Conservation (phyloP, 2,329 filamentous ascomycete species). For the Domatiomyces catenatus region DNA sequence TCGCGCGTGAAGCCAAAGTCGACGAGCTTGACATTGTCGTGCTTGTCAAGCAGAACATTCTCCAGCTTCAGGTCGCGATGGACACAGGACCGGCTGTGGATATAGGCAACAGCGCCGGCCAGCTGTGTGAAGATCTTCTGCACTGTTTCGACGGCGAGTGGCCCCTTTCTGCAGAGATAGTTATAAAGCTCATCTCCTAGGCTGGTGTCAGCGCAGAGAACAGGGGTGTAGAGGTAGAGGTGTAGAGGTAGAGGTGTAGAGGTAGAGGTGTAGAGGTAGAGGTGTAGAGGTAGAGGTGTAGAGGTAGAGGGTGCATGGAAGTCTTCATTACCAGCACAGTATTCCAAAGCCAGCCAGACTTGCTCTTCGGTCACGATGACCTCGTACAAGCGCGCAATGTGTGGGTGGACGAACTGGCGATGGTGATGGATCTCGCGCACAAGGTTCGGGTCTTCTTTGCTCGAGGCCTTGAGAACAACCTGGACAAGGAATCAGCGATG, state of each 20-base stretch:
- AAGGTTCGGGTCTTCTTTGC: slow-evolving; percentile 88
- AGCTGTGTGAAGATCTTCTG: slow-evolving; percentile 94
- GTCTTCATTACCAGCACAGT: slow-evolving; percentile 59
- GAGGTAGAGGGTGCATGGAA: slow-evolving; percentile 5
- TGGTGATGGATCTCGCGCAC: slow-evolving; percentile 97
- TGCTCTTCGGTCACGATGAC: slow-evolving; percentile 90
- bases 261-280: too few relatives aligned
- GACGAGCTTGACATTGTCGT: slow-evolving; percentile 93
- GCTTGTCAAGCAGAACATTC: slow-evolving; percentile 87
- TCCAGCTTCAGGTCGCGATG: slow-evolving; percentile 95
- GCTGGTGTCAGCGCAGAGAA: slow-evolving; percentile 18
- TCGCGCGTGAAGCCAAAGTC: slow-evolving; percentile 97
- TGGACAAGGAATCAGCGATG: slow-evolving; percentile 24
- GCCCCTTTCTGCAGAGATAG: slow-evolving; percentile 75
- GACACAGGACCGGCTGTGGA: slow-evolving; percentile 87
- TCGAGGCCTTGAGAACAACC: slow-evolving; percentile 97
- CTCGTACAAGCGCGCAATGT: slow-evolving; percentile 92
- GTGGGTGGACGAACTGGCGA: slow-evolving; percentile 90
- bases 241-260: too few relatives aligned
- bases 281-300: too few relatives aligned
- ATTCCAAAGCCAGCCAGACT: slow-evolving; percentile 94
- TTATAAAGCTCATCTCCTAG: slow-evolving; percentile 93
- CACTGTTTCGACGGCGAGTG: slow-evolving; percentile 68
- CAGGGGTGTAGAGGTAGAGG: too few relatives aligned
- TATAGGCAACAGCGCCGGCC: slow-evolving; percentile 85